phyloP scores from a whole-genome alignment of 495 filamentous ascomycete genomes.

The Neurospora sp. region DNA sequence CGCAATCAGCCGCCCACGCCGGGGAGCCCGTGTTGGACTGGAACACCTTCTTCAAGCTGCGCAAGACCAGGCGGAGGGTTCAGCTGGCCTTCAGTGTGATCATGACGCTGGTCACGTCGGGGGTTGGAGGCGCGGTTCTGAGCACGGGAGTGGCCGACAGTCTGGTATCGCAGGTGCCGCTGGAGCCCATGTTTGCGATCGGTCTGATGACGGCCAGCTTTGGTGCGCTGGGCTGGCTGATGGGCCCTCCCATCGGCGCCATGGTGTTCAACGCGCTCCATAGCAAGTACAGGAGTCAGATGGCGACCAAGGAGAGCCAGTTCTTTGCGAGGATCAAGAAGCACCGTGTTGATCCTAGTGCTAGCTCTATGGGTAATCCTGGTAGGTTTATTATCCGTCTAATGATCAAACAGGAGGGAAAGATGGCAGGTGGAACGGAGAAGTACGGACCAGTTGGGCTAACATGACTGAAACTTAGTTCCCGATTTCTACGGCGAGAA shows the following conservation, averaged over 20 bases:
- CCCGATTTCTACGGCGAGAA: conserved; percentile 82
- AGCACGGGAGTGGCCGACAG: conserved; percentile 55
- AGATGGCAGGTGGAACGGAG: neutral
- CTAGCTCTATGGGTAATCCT: conserved; percentile 43
- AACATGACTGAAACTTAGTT: conserved; percentile 17
- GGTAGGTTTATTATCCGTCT: conserved; percentile 31
- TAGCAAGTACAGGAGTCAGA: conserved; percentile 51
- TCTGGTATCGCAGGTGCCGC: conserved; percentile 52
- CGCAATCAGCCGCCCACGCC: conserved; percentile 14
- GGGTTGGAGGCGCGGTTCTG: conserved; percentile 53
- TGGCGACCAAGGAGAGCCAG: conserved; percentile 78
- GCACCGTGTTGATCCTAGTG: conserved; percentile 75
- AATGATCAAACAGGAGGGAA: neutral
- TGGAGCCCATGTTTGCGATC: conserved; percentile 80
- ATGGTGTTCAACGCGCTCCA: conserved; percentile 63
- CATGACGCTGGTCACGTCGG: conserved; percentile 47
- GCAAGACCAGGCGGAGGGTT: conserved; percentile 71
- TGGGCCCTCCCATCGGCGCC: conserved; percentile 71
- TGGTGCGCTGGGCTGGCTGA: conserved; percentile 72
- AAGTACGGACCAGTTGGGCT: neutral
- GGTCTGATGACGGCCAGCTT: conserved; percentile 64
- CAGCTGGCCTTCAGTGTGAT: conserved; percentile 64
- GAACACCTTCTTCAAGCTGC: conserved; percentile 89
- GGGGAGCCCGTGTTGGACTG: conserved; percentile 52
- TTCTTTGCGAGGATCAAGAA: conserved; percentile 84